Percentiles rank a stretch among this genome's conserved stretches.
These are phyloP conservation scores for Podosphaera fusca DNA, from an alignment of 2,329 filamentous ascomycete species.

Conservation along the genomic window DNA sequence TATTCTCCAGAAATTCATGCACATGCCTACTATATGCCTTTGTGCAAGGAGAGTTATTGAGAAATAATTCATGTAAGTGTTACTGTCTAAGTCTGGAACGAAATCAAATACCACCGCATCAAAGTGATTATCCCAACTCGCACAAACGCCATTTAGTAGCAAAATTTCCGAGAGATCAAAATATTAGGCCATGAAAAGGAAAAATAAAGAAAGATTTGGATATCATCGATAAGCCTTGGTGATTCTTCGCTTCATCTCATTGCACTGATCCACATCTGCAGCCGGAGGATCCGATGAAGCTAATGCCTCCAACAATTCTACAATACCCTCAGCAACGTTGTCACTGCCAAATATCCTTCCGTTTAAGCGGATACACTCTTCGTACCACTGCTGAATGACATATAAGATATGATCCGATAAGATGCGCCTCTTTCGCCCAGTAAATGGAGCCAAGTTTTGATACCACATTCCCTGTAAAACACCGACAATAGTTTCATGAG, in stretches of 20 bases:
- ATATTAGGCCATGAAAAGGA: neutral
- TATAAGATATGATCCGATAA: slow-evolving; percentile 40
- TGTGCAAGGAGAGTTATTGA: too few species aligned
- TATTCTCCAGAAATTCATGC: too few species aligned
- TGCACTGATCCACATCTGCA: slow-evolving; percentile 18
- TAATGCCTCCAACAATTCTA: slow-evolving; percentile 22
- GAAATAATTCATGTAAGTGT: too few species aligned
- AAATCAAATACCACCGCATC: neutral
- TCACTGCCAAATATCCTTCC: slow-evolving; percentile 35
- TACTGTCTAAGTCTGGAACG: too few species aligned
- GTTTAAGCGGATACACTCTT: slow-evolving; percentile 28
- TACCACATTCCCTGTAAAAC: slow-evolving; percentile 45
- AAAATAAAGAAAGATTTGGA: neutral
- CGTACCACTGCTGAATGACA: slow-evolving; percentile 35
- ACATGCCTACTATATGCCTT: too few species aligned
- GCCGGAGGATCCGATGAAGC: slow-evolving; percentile 3
- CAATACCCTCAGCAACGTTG: slow-evolving; percentile 26
- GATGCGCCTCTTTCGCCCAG: slow-evolving; percentile 28
- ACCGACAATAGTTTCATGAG: slow-evolving; percentile 35
- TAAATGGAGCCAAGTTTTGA: slow-evolving; percentile 40
- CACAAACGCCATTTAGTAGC: neutral
- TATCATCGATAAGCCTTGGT: slow-evolving; percentile 18
- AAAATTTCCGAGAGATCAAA: neutral
- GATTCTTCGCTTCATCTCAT: slow-evolving; percentile 21
- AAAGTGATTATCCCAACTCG: neutral